A percentile compares a stretch with the other conserved stretches of the same genome.
Conservation (phyloP, 306 rosid genomes). For the Glycine tomentella region DNA sequence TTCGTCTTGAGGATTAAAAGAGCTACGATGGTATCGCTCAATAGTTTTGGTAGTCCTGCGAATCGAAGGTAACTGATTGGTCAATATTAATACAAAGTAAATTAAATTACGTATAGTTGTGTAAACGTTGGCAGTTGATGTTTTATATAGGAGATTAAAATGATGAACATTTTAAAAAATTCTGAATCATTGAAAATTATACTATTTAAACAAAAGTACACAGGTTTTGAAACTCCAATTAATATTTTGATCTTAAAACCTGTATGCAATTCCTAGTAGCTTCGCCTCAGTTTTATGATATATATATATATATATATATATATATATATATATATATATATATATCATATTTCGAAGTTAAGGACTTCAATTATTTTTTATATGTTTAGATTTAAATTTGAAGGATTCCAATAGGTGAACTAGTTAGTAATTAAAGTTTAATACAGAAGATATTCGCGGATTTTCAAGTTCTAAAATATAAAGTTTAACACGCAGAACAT, state of each 20-base stretch:
- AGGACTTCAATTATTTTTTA: background rate
- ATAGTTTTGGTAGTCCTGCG: slow-evolving; percentile 65
- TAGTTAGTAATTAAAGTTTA: background rate
- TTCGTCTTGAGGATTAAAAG: slow-evolving; percentile 67
- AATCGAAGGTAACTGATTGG: background rate
- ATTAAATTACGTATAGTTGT: too few species aligned
- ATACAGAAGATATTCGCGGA: background rate
- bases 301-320: too few species aligned
- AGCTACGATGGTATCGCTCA: slow-evolving; percentile 80
- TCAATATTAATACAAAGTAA: slow-evolving; percentile 14
- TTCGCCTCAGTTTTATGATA: too few species aligned
- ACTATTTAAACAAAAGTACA: background rate
- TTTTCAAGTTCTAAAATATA: background rate
- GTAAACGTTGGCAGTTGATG: background rate
- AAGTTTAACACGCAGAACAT: background rate
- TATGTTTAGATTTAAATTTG: background rate
- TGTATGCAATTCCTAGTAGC: too few species aligned
- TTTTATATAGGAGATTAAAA: background rate
- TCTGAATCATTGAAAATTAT: background rate
- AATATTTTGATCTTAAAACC: background rate
- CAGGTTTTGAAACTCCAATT: background rate
- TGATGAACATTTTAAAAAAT: background rate
- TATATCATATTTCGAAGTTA: background rate
- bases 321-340: too few species aligned
- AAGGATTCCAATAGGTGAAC: background rate